Conservation (phyloP, 805 yeast species). For the Ogataea chonburiensis region DNA sequence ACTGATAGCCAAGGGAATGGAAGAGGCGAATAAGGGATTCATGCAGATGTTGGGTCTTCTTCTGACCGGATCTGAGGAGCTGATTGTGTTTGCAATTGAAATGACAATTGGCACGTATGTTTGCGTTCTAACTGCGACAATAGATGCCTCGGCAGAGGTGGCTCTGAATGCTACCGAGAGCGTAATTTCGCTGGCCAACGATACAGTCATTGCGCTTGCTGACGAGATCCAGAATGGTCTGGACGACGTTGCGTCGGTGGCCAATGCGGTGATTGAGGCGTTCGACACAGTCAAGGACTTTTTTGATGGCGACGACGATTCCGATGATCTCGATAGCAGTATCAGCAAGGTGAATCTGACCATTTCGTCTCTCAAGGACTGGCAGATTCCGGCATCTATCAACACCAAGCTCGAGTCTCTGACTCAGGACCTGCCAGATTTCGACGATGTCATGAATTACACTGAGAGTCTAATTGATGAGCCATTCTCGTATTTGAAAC, state of each 20-base stretch:
- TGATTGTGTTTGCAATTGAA: conserved; percentile 66
- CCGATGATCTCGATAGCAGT: conserved; percentile 30
- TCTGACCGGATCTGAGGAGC: conserved; percentile 54
- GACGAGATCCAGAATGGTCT: conserved; percentile 66
- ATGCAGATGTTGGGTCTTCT: conserved; percentile 43
- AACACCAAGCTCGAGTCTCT: conserved; percentile 54
- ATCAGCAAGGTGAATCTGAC: conserved; percentile 56
- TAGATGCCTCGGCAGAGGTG: conserved; percentile 68
- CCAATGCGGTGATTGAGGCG: conserved; percentile 52
- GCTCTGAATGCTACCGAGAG: conserved; percentile 73
- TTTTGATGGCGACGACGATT: conserved; percentile 48
- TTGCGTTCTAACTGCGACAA: conserved; percentile 72
- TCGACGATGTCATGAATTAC: conserved; percentile 58
- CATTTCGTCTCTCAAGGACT: conserved; percentile 49
- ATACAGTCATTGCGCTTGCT: conserved; percentile 52
- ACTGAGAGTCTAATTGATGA: conserved; percentile 51
- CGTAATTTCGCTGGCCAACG: conserved; percentile 59
- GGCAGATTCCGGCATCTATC: conserved; percentile 66
- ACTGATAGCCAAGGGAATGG: conserved; percentile 46
- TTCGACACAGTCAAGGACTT: conserved; percentile 48
- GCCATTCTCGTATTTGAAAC: conserved; percentile 57
- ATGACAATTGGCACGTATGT: conserved; percentile 82
- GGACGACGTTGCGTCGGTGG: conserved; percentile 51
- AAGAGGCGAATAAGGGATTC: conserved; percentile 48
- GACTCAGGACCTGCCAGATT: conserved; percentile 57